A percentile compares a stretch with the other conserved stretches of the same genome.
phyloP scores from a whole-genome alignment of 1,139 yeast genomes.

The Trichomonascaceae sp. region DNA sequence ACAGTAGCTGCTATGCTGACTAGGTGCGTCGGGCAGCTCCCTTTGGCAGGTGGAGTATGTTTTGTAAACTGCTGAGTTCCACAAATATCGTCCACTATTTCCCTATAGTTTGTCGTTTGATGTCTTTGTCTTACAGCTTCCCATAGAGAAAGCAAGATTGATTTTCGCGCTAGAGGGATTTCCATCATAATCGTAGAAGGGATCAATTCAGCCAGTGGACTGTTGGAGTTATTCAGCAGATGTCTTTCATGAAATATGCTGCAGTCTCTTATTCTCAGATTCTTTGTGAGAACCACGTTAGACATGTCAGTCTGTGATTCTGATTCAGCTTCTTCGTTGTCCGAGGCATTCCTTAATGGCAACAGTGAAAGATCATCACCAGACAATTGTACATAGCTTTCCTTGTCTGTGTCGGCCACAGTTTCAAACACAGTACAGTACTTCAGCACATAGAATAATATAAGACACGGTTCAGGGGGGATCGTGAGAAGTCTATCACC shows the following conservation, averaged over 20 bases:
- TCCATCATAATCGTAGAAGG: slow-evolving; percentile 1
- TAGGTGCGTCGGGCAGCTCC: slow-evolving; percentile 6
- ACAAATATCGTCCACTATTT: not conserved
- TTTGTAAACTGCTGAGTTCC: not conserved
- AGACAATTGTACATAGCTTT: slow-evolving; percentile 3
- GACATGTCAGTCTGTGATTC: not conserved
- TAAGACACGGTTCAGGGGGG: not conserved
- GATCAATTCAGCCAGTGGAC: slow-evolving; percentile 1
- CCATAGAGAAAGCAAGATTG: not conserved
- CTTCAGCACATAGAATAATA: slow-evolving; percentile 1
- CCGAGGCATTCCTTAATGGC: not conserved
- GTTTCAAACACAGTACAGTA: slow-evolving; percentile 1
- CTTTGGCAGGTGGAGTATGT: not conserved
- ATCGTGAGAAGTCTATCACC: slow-evolving; percentile 4
- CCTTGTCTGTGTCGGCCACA: not conserved
- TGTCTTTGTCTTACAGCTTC: not conserved
- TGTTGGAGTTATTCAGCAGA: not conserved
- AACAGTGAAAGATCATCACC: slow-evolving; percentile 1
- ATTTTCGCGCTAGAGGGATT: not conserved
- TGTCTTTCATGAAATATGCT: not conserved
- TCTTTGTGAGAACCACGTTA: not conserved
- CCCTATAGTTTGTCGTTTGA: not conserved
- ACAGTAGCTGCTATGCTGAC: slow-evolving; percentile 16
- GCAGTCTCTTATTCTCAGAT: not conserved
- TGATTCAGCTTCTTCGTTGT: not conserved